Evolutionary conservation across 345 rosid species (phyloP), one percentile per base, ranked within the genome.

Genomic region (Gossypioides kirkii): DNA sequence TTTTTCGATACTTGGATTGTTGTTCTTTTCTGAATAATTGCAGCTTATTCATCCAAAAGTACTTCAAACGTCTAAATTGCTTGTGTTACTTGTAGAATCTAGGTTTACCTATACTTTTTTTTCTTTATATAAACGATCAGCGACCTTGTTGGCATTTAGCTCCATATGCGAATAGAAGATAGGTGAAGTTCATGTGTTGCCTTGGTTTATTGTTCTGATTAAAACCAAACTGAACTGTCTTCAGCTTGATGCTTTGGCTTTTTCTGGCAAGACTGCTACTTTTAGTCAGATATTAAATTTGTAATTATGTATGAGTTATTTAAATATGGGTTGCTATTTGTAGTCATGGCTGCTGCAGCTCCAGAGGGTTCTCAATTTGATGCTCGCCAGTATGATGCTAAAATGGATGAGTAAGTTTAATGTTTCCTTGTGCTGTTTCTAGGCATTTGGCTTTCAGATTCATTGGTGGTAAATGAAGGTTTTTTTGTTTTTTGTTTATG

Each of bases 311-410:
- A 26, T 62, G 23, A 61, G 13, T 36, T 32, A 16, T 61, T 45
- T 32, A 55, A 17, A 4, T 69, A 16, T 62, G 45, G 52, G 41
- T 47, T 58, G 47, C 75, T 38, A 16, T 56, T 46, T 77, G 72
- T 82, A 82, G 87, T 67, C 81, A 82, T 83, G 87, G 87, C 87
- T 52, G 81, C 79, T 10, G 36, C 36, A 43, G 50, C 70, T 42
- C 79, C 84, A 2, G 87, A 86, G 77, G 85, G 85, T 56, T 82
- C 87, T 0, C 87, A 80, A 32, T 83, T 79, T 74, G 87, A 86
- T 78, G 79, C 81, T 56, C 82, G 76, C 49, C 85, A 82, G 61
- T 83, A 64, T 78, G 89, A 83, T 75, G 56, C 84, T 6, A 83
- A 77, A 70, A 86, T 86, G 87, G 82, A 12, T 63, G 89, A 86